Evolutionary conservation across 768 basidiomycete species (phyloP).

Genomic region (Panellus pusillus): DNA sequence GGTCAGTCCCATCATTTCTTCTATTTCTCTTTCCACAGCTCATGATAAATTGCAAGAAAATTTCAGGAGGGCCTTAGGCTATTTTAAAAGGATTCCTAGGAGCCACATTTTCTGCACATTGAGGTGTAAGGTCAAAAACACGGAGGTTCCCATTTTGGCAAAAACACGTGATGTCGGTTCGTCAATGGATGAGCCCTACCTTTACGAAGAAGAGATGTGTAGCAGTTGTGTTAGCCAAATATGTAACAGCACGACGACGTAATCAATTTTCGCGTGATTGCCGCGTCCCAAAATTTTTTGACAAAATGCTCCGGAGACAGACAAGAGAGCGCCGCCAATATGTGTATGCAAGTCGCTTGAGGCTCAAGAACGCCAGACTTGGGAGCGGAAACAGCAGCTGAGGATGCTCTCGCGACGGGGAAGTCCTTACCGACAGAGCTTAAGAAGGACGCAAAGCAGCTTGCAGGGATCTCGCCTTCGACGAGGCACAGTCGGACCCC

Average conservation of each 20-base stretch:
- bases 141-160: no score
- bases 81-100: no score
- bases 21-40: no score
- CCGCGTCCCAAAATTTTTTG: not conserved
- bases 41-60: no score
- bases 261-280: not conserved
- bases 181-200: constrained; percentile 6
- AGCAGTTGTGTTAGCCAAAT: not conserved
- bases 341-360: constrained; percentile 91
- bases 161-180: constrained; percentile 18
- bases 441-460: constrained; percentile 68
- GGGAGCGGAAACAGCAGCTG: constrained; percentile 88
- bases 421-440: constrained; percentile 89
- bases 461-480: constrained; percentile 82
- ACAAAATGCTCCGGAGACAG: constrained; percentile 74
- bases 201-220: no score
- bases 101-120: no score
- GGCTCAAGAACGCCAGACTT: constrained; percentile 92
- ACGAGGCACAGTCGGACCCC: constrained; percentile 91
- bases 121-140: no score
- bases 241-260: no score
- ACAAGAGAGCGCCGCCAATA: constrained; percentile 92
- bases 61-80: no score
- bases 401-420: constrained; percentile 86
- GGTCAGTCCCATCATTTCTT: no score